Base-by-base conservation (phyloP, 805 yeast species). In the Saturnispora serradocipensis region DNA sequence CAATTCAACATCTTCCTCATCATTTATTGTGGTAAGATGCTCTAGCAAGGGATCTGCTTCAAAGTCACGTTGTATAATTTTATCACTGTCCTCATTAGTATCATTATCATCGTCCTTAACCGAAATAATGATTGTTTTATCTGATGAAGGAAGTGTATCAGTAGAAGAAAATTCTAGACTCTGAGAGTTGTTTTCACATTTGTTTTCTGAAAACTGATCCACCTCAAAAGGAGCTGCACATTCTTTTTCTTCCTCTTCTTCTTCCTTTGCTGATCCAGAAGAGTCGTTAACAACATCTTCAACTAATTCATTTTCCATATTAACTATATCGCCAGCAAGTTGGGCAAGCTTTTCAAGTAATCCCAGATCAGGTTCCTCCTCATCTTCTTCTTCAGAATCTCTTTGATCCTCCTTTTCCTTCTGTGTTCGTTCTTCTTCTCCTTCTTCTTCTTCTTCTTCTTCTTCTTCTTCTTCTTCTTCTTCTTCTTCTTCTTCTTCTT, bases 271-370 rank as follows among this genome's bases (percentile, higher is more conserved):
- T 22, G 40, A 39, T 25, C 16, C 25, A 20, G 22, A 46, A 28
- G 25, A 43, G n/a, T 20, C 28, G 11, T 52, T 45, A 4, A 30
- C 15, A 24, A 46, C 30, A 16, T 40, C 43, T 28, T 47, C 58
- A 11, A 45, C 43, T 24, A 54, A 54, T 16, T 49, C 53, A 27
- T 46, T 52, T 13, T 51, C 57, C 35, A 43, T 40, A 16, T 52
- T 54, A 25, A 50, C 54, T 2, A 39, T 51, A n/a, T 55, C 58
- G 2, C 32, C 45, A 4, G 45, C 49, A 28, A 42, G n/a, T 13
- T 46, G 54, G 13, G 52, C 47, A 38, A 57, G 38, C 22, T 18
- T 48, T 32, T 53, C 53, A n/a, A 47, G 20, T 13, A 54, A 53
- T 11, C 54, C 58, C 16, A 34, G 45, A 16, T 20, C 45, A 22